A percentile compares a stretch with the other conserved stretches of the same genome.
Conservation (phyloP, 768 basidiomycete species). For the Hemileccinum rubropunctum region DNA sequence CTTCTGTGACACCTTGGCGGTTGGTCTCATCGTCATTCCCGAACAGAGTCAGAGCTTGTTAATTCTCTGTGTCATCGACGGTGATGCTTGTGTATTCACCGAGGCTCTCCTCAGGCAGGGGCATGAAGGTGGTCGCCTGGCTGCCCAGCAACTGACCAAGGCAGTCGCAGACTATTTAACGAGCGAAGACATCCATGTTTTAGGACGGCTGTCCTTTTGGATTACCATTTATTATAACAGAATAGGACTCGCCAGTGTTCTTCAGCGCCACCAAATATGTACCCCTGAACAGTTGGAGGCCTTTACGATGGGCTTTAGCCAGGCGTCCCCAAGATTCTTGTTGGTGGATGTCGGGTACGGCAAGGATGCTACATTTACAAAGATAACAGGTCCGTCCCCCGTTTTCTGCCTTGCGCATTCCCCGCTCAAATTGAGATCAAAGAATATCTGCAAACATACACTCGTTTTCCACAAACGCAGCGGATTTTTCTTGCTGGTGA, state of each 20-base stretch:
- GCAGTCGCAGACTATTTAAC: slow-evolving; percentile 66
- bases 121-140: slow-evolving; percentile 57
- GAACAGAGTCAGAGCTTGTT: slow-evolving; percentile 60
- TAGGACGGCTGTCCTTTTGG: slow-evolving; percentile 72
- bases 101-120: slow-evolving; percentile 59
- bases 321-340: slow-evolving; percentile 68
- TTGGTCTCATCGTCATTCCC: slow-evolving; percentile 3
- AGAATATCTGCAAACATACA: slow-evolving; percentile 73
- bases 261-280: slow-evolving; percentile 54
- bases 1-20: not conserved
- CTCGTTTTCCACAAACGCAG: slow-evolving; percentile 70
- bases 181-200: slow-evolving; percentile 56
- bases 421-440: slow-evolving; percentile 2
- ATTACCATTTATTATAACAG: slow-evolving; percentile 71
- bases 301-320: slow-evolving; percentile 72
- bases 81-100: slow-evolving; percentile 66
- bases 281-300: slow-evolving; percentile 63
- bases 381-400: slow-evolving; percentile 59
- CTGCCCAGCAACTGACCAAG: slow-evolving; percentile 64
- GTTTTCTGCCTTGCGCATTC: not conserved
- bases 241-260: slow-evolving; percentile 46
- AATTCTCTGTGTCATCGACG: slow-evolving; percentile 74
- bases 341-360: slow-evolving; percentile 66
- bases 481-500: slow-evolving; percentile 71
- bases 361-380: slow-evolving; percentile 59